These are phyloP conservation scores for Phytophthora melonis DNA, from an alignment of 352 stramenopile species.

Conservation along the genomic window DNA sequence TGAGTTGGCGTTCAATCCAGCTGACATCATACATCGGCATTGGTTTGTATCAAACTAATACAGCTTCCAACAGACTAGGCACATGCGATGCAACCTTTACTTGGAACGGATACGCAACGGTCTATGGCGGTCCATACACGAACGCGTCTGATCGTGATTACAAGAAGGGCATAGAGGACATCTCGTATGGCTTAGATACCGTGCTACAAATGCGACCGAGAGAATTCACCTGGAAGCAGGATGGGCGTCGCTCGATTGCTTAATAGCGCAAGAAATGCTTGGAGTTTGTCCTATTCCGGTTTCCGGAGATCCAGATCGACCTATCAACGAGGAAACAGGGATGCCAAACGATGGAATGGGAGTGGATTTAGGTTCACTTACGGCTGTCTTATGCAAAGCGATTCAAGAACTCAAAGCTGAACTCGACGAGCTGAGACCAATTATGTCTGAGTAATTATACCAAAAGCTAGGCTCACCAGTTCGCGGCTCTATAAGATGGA, in stretches of 20 bases:
- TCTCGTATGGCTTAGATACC: background rate
- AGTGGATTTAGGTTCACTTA: no score
- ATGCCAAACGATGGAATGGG: background rate
- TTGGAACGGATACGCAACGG: background rate
- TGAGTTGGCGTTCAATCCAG: no score
- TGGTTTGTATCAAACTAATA: no score
- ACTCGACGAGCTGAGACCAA: background rate
- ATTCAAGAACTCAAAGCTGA: background rate
- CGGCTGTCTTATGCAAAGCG: no score
- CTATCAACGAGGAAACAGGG: no score
- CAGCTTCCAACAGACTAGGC: no score
- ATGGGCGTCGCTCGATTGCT: background rate
- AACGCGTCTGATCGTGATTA: slow-evolving; percentile 1
- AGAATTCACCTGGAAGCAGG: background rate
- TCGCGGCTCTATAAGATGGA: no score
- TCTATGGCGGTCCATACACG: background rate
- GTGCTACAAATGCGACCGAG: background rate
- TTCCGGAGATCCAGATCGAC: no score
- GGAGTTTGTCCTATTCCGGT: no score
- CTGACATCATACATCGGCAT: no score
- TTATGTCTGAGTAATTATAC: background rate
- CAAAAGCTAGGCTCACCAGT: no score
- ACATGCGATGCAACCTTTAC: no score
- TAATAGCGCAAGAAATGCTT: background rate
- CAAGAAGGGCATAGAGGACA: slow-evolving; percentile 2